phyloP scores from a whole-genome alignment of 257 asterid species.

The Linaria vulgaris region DNA sequence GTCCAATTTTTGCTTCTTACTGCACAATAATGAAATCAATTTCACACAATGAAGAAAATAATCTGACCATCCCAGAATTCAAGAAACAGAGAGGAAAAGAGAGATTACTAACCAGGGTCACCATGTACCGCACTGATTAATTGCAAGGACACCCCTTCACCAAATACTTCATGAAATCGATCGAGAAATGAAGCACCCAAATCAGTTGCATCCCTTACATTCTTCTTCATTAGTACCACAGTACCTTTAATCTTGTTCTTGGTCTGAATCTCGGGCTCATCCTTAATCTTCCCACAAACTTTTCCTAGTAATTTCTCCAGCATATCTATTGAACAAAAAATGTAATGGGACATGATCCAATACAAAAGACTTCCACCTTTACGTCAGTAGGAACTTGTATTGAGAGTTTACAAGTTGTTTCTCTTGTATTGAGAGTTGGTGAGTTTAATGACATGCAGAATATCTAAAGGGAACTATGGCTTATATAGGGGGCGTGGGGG shows the following conservation, averaged over 20 bases:
- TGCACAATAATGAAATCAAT: background rate
- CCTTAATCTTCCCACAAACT: conserved; percentile 44
- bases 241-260: conserved; percentile 50
- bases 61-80: conserved; percentile 1
- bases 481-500: too few relatives aligned
- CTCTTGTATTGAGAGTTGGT: too few relatives aligned
- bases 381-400: too few relatives aligned
- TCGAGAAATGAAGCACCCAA: conserved; percentile 49
- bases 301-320: conserved; percentile 37
- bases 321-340: conserved; percentile 39
- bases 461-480: too few relatives aligned
- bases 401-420: too few relatives aligned
- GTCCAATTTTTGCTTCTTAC: background rate
- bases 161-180: conserved; percentile 54
- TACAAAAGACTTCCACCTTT: too few relatives aligned
- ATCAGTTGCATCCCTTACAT: conserved; percentile 52
- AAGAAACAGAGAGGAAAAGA: background rate
- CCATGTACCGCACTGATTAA: conserved; percentile 53
- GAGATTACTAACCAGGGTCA: conserved; percentile 43
- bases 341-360: too few relatives aligned
- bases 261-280: conserved; percentile 23
- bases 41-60: background rate
- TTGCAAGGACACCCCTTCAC: conserved; percentile 62
- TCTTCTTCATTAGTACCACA: conserved; percentile 67
- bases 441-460: too few relatives aligned